Base-by-base conservation (phyloP, 2,329 filamentous ascomycete genomes). In the Phaeophleospora eucalypticola region DNA sequence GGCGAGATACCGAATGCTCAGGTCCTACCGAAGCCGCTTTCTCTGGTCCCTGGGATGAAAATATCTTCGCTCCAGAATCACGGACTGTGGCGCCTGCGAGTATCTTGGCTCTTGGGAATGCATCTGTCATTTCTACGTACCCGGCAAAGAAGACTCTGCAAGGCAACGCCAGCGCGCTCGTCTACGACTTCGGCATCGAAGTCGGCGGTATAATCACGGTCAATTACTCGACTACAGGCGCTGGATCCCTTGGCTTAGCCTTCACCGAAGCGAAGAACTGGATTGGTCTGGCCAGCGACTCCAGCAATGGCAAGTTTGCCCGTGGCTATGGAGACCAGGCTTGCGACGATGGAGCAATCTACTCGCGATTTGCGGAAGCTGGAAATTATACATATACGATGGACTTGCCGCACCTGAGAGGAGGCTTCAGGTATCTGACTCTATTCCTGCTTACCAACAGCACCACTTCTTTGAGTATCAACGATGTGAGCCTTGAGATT, bases 151-250 rank as follows among this genome's bases (percentile, higher is more conserved):
- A 60, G 2, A 58, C 54, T 1, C 58, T 76, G 4, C 52, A 54
- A 7, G 68, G 70, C 9, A 79, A 80, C 56, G 76, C 73, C 9
- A 77, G 75, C 2, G 67, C 70, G n/a, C 60, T 79, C 2, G 73
- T 81, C 1, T 78, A 80, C 46, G 79, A 82, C 60, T 82, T 82
- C 58, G 78, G 78, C 3, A 67, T 72, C 18, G 77, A 81, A 58
- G 77, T 82, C 4, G 79, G 78, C 32, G 79, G 79, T 4, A 73
- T 81, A 45, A 64, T 77, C 4, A 73, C 71, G 3, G 54, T 82
- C n/a, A 62, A 69, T 8, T 82, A 79, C 55, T 67, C 65, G 2
- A 68, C 66, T 2, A 64, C 71, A 3, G 68, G 66, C 9, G 68
- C 68, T 2, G 68, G 66, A 14, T 53, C 56, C 3, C 52, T 72